Percentiles rank a stretch among this genome's conserved stretches.
phyloP scores from a whole-genome alignment of 108 stramenopile species.

The Skeletonema marinoi region DNA sequence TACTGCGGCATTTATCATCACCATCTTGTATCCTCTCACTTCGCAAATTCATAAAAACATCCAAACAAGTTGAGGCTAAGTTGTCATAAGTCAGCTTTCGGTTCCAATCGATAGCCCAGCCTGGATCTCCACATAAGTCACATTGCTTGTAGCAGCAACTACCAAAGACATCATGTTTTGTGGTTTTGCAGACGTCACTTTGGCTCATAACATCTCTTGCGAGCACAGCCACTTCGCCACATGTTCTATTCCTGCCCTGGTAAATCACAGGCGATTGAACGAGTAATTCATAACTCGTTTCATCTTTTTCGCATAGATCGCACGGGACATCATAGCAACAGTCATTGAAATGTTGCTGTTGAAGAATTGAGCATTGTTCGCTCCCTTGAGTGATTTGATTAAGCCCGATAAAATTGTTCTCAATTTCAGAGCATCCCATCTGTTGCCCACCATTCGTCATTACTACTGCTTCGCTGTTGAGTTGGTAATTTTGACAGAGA shows the following conservation, averaged over 20 bases:
- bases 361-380: constrained; percentile 32
- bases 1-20: constrained; percentile 36
- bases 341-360: constrained; percentile 37
- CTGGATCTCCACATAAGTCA: constrained; percentile 34
- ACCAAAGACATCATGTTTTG: constrained; percentile 29
- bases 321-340: constrained; percentile 50
- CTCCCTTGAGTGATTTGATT: constrained; percentile 43
- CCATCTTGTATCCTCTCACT: constrained; percentile 39
- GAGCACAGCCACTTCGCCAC: constrained; percentile 41
- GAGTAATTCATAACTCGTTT: constrained; percentile 32
- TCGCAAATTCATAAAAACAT: constrained; percentile 43
- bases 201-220: constrained; percentile 38
- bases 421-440: constrained; percentile 42
- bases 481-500: constrained; percentile 40
- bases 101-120: constrained; percentile 42
- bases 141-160: constrained; percentile 47
- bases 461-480: constrained; percentile 36
- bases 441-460: constrained; percentile 17
- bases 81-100: constrained; percentile 34
- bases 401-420: constrained; percentile 29
- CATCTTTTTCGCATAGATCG: constrained; percentile 24
- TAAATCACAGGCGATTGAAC: constrained; percentile 15
- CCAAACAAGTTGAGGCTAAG: constrained; percentile 45
- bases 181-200: constrained; percentile 28
- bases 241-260: constrained; percentile 31